Evolutionary conservation across 2,329 filamentous ascomycete species (phyloP), one percentile per base, ranked within the genome.

Genomic region (Trichoderma atrobrunneum): DNA sequence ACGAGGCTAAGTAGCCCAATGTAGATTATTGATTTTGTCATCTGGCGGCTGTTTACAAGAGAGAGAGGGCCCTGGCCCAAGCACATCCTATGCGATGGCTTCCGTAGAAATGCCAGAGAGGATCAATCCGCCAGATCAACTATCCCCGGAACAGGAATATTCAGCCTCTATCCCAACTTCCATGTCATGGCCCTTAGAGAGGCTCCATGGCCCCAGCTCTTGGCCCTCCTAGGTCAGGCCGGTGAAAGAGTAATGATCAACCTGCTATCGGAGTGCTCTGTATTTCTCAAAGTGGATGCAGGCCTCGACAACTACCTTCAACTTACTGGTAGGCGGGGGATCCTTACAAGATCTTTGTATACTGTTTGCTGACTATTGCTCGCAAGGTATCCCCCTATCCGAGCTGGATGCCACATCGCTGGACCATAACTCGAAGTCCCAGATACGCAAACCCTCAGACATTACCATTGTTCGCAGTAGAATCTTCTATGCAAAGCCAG

Each of bases 41-140:
- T 98, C 56, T 94, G 92, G 89, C 85, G 88, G 11, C 84, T 97
- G 2, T 97, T 97, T 80, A 88, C 87, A 14, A 86, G 87, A 75
- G 81, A 84, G 18, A 82, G 85, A 36, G 81, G 75, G 11, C 43
- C 74, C 64, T 88, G 87, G 77, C 91, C 92, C 2, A 87, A 88
- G 65, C 93, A 98, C 81, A 78, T 97, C 6, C 87, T 99, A 5
- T 95, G 93, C 76, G 91, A 97, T 84, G 95, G 95, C 28, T 97
- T 91, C 76, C 89, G 91, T 76, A 72, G 34, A 73, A 88, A 86
- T 30, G 75, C 76, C 39, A 78, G 76, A 36, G 81, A 79, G 30
- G 77, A 74, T 7, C 77, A 78, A 7, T 75, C 79, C 14, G 72
- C 71, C 1, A 73, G 74, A 10, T 84, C 84, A 39, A 79, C 76